Evolutionary conservation across 192 early-diverging fungal genomes (phyloP), one percentile per base, ranked within the genome.

Genomic region (Gonapodya prolifera): DNA sequence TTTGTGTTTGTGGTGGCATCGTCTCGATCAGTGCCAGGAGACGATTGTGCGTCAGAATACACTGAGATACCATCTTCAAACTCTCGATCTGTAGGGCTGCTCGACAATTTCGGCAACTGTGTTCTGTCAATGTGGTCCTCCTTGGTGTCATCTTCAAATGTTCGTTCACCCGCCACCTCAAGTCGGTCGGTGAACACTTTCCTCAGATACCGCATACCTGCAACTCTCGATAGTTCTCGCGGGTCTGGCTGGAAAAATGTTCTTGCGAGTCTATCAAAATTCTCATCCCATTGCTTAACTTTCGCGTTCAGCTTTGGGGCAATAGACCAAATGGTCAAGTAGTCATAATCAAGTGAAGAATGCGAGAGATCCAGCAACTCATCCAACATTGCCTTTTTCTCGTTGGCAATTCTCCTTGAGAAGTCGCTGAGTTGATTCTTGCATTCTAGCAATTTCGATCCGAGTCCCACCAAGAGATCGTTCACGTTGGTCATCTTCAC

Each of bases 391-490:
- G 94, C 91, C 34, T 97, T 77, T 0, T 89, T 92, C 80, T 99
- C 97, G 13, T 87, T 89, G 0, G 91, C 85, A 17, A 86, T 83
- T 2, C 90, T 94, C 80, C 89, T 91, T 75, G 92, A 88, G 78
- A 91, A 90, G 0, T 92, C 91, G 77, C 96, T 94, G 69, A 94
- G 87, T 78, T 90, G 85, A 33, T 93, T 93, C 35, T 91, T 93
- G 8, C 32, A 18, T 29, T 30, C 71, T 29, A 73, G 28, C 8
- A 73, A 18, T 29, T 83, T 96, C 94, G 0, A 87, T 86, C 0
- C 84, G 87, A 0, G 92, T 91, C 30, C 91, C 23, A 86, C 77
- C 30, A 97, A 75, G 33, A 88, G 91, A 29, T 90, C 87, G 35
- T 91, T 61, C 76, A 89, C 86, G 35, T 90, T 90, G 75, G 95